A percentile compares a stretch with the other conserved stretches of the same genome.
phyloP scores from a whole-genome alignment of 352 stramenopile genomes.

The Globisporangium yorkense region DNA sequence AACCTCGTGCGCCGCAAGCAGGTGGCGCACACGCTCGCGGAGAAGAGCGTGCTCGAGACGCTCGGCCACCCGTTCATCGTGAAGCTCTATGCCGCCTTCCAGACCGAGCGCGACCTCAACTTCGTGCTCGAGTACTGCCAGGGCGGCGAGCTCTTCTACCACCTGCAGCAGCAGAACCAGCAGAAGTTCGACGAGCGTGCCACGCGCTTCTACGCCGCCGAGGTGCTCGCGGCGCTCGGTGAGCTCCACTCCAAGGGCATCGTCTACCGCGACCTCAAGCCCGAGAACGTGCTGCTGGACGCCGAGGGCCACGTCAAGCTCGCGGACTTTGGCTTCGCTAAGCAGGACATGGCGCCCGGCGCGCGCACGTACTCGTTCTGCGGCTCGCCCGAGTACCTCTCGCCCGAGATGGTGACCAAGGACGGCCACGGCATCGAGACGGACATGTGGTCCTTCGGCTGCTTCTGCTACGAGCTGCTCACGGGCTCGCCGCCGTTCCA shows the following conservation, averaged over 20 bases:
- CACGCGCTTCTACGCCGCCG: slow-evolving; percentile 69
- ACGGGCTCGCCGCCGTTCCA: slow-evolving; percentile 72
- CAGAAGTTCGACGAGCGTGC: slow-evolving; percentile 64
- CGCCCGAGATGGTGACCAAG: slow-evolving; percentile 79
- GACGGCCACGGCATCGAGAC: slow-evolving; percentile 68
- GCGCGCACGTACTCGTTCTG: slow-evolving; percentile 78
- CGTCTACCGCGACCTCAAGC: slow-evolving; percentile 71
- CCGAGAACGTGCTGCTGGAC: slow-evolving; percentile 77
- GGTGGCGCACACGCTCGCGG: slow-evolving; percentile 68
- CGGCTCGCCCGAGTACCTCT: slow-evolving; percentile 79
- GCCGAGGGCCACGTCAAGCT: slow-evolving; percentile 73
- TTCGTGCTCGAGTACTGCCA: slow-evolving; percentile 86
- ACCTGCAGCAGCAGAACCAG: slow-evolving; percentile 69
- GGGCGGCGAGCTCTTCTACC: slow-evolving; percentile 81
- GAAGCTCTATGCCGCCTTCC: slow-evolving; percentile 61
- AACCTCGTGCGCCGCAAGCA: slow-evolving; percentile 71
- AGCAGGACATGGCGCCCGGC: slow-evolving; percentile 50
- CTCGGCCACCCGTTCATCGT: slow-evolving; percentile 75
- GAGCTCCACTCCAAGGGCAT: slow-evolving; percentile 59
- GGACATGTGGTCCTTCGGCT: slow-evolving; percentile 86
- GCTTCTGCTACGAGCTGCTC: slow-evolving; percentile 79
- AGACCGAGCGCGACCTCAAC: slow-evolving; percentile 71
- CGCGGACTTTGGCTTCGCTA: slow-evolving; percentile 81
- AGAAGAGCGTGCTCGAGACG: slow-evolving; percentile 73
- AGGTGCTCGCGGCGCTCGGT: slow-evolving; percentile 54